phyloP scores from a whole-genome alignment of 2,329 filamentous ascomycete genomes.

The Cercospora sp. region DNA sequence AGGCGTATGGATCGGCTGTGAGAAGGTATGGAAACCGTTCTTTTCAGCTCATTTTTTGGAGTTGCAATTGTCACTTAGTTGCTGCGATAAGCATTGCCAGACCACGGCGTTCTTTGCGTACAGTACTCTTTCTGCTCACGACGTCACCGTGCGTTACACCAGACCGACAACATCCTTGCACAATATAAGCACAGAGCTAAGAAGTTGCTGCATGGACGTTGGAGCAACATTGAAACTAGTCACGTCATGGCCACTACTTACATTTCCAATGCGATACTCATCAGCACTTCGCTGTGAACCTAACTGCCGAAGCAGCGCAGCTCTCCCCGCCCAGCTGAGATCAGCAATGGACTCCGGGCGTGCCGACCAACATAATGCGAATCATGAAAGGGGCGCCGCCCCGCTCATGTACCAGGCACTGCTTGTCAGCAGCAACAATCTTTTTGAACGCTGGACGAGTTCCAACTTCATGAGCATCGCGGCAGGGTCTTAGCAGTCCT shows the following conservation, averaged over 20 bases:
- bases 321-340: not conserved
- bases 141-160: not conserved
- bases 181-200: not conserved
- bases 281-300: not conserved
- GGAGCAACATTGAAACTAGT: not conserved
- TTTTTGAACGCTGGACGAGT: not conserved
- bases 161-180: slow-evolving; percentile 4
- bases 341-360: not conserved
- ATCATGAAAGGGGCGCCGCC: not conserved
- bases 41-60: slow-evolving; percentile 20
- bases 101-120: slow-evolving; percentile 13
- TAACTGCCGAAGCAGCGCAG: not conserved
- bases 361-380: not conserved
- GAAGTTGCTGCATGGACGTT: not conserved
- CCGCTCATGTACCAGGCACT: not conserved
- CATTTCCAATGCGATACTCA: not conserved
- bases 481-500: not conserved
- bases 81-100: slow-evolving; percentile 15
- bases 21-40: slow-evolving; percentile 16
- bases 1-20: slow-evolving; percentile 17
- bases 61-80: slow-evolving; percentile 25
- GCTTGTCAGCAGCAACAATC: not conserved
- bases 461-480: not conserved
- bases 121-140: not conserved
- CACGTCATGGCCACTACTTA: not conserved